Conservation (phyloP, 345 rosid species). For the Cardamine chenopodiifolia region DNA sequence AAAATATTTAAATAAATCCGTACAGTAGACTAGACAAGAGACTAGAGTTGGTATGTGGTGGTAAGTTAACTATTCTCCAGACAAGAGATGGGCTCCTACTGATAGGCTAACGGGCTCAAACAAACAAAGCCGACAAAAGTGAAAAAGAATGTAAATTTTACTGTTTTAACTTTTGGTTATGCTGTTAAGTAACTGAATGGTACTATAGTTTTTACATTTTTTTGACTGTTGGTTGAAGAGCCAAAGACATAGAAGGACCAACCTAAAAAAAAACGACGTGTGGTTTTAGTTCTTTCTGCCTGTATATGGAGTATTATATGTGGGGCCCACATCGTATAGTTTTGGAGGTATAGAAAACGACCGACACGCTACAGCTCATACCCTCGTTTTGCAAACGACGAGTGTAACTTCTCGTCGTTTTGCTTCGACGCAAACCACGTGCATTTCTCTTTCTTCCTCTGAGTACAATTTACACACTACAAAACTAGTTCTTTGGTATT, state of each 20-base stretch:
- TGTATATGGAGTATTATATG: not conserved
- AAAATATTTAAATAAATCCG: not conserved
- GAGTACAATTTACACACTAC: not conserved
- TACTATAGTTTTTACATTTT: not conserved
- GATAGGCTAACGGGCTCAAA: not conserved
- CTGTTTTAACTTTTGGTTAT: slow-evolving; percentile 30
- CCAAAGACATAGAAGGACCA: slow-evolving; percentile 20
- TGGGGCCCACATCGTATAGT: slow-evolving; percentile 4
- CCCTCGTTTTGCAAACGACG: slow-evolving; percentile 27
- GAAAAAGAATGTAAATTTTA: not conserved
- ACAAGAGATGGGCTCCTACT: slow-evolving; percentile 25
- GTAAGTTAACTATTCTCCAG: slow-evolving; percentile 4
- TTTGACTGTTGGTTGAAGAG: slow-evolving; percentile 16
- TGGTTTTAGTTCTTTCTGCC: slow-evolving; percentile 44
- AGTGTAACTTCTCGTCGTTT: slow-evolving; percentile 39
- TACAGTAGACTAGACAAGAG: slow-evolving; percentile 6
- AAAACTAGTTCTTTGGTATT: slow-evolving; percentile 13
- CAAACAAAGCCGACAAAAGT: slow-evolving; percentile 4
- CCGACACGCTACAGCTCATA: slow-evolving; percentile 26
- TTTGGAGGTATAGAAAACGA: slow-evolving; percentile 35
- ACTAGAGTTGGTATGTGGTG: not conserved
- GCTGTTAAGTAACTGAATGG: slow-evolving; percentile 24
- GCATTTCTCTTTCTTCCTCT: slow-evolving; percentile 28
- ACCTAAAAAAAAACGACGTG: slow-evolving; percentile 18
- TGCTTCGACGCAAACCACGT: slow-evolving; percentile 31